A percentile compares a stretch with the other conserved stretches of the same genome.
Conservation (phyloP, 2,329 filamentous ascomycete species). For the Thermomyces lanuginosus region DNA sequence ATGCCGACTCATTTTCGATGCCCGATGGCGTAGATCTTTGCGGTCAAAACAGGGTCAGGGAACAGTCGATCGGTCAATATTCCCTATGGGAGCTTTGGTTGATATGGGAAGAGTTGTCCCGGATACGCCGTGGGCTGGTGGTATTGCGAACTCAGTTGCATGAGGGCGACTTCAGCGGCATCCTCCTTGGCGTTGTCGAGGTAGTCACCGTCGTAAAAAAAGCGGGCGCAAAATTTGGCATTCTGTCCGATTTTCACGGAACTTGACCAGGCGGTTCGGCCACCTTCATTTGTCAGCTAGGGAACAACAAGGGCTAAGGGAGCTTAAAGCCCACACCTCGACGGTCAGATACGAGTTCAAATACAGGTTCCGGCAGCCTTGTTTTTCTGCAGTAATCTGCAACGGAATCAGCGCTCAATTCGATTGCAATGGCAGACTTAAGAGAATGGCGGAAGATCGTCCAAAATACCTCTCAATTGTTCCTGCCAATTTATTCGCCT, state of each 20-base stretch:
- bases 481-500: constrained; percentile 46
- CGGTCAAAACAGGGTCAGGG: too few relatives aligned
- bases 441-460: background rate
- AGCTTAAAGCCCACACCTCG: constrained; percentile 38
- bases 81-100: too few relatives aligned
- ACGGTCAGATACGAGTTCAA: constrained; percentile 58
- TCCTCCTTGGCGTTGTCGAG: constrained; percentile 80
- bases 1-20: too few relatives aligned
- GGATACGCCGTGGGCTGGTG: constrained; percentile 11
- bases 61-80: too few relatives aligned
- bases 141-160: constrained; percentile 15
- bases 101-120: constrained; percentile 12
- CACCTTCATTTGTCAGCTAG: constrained; percentile 37
- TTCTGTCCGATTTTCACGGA: constrained; percentile 53
- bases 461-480: constrained; percentile 35
- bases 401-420: constrained; percentile 1
- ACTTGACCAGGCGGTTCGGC: constrained; percentile 81
- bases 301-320: constrained; percentile 10
- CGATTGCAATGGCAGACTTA: constrained; percentile 7
- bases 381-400: constrained; percentile 43
- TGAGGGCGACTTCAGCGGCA: constrained; percentile 61
- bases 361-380: constrained; percentile 41
- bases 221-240: constrained; percentile 59
- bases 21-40: too few relatives aligned
- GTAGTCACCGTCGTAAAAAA: constrained; percentile 82